Evolutionary conservation across 768 basidiomycete genomes (phyloP).

Genomic region (Cystobasidiopsis lactophilus): DNA sequence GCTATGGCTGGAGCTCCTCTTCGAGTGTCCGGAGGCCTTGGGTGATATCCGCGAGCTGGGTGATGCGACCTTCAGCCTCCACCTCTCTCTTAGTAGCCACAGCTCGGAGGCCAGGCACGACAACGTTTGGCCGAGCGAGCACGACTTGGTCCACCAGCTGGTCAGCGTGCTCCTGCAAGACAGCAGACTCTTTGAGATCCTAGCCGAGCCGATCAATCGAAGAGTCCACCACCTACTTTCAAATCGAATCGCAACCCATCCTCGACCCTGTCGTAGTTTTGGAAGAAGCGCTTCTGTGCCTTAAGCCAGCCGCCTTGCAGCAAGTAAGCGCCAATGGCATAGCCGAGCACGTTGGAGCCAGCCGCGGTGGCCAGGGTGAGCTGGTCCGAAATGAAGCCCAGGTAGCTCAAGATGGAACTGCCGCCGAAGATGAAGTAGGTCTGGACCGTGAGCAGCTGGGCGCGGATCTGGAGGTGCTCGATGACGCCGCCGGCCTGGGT

Average conservation of each 20-base stretch:
- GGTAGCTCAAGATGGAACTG: not conserved
- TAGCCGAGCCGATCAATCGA: too few relatives aligned
- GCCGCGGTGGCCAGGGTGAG: slow-evolving; percentile 2
- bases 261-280: slow-evolving; percentile 9
- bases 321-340: slow-evolving; percentile 8
- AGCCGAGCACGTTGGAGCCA: slow-evolving; percentile 11
- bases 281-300: slow-evolving; percentile 11
- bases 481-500: slow-evolving; percentile 12
- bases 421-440: not conserved
- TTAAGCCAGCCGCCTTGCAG: slow-evolving; percentile 16
- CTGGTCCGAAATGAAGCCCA: not conserved
- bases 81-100: too few relatives aligned
- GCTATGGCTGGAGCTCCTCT: too few relatives aligned
- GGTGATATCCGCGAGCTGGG: too few relatives aligned
- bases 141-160: too few relatives aligned
- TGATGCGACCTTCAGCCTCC: too few relatives aligned
- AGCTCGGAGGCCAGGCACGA: too few relatives aligned
- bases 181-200: too few relatives aligned
- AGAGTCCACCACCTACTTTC: slow-evolving; percentile 9
- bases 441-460: slow-evolving; percentile 10
- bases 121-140: too few relatives aligned
- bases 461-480: slow-evolving; percentile 12
- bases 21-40: too few relatives aligned
- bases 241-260: slow-evolving; percentile 6
- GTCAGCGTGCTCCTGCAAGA: too few relatives aligned